These are phyloP conservation scores for Venturia oleaginea DNA, from an alignment of 2,329 filamentous ascomycete species.

Conservation along the genomic window DNA sequence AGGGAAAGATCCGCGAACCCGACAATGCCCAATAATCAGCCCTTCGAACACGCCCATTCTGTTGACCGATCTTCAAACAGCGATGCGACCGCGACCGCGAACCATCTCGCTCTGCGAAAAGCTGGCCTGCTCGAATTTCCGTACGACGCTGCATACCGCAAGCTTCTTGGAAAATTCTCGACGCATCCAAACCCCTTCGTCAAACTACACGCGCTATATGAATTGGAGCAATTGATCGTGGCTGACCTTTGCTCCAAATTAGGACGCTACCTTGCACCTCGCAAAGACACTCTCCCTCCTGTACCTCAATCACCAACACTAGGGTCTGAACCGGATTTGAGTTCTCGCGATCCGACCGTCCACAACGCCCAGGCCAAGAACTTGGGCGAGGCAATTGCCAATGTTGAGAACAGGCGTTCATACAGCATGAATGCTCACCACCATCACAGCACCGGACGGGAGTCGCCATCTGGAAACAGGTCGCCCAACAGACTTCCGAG, in stretches of 20 bases:
- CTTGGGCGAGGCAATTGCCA: slow-evolving; percentile 60
- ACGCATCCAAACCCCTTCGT: slow-evolving; percentile 79
- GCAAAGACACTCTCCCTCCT: slow-evolving; percentile 31
- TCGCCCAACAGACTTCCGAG: slow-evolving; percentile 31
- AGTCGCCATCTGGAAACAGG: slow-evolving; percentile 27
- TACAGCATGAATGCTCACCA: slow-evolving; percentile 40
- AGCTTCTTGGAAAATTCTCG: slow-evolving; percentile 75
- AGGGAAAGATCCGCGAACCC: slow-evolving; percentile 31
- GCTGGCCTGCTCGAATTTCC: slow-evolving; percentile 55
- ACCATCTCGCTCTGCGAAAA: slow-evolving; percentile 30
- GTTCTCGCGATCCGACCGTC: slow-evolving; percentile 34
- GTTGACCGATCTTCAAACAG: slow-evolving; percentile 38
- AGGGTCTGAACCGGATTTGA: slow-evolving; percentile 35
- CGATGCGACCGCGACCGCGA: slow-evolving; percentile 34
- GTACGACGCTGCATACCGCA: slow-evolving; percentile 70
- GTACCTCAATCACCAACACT: slow-evolving; percentile 37
- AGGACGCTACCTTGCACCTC: slow-evolving; percentile 33
- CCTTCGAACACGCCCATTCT: slow-evolving; percentile 30
- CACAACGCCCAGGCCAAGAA: slow-evolving; percentile 35
- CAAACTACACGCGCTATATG: slow-evolving; percentile 75
- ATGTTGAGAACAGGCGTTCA: slow-evolving; percentile 58
- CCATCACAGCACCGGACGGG: slow-evolving; percentile 22
- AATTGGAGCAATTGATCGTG: slow-evolving; percentile 73
- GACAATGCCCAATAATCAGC: slow-evolving; percentile 33
- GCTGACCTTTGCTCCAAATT: slow-evolving; percentile 58